phyloP scores from a whole-genome alignment of 148 eudicot species.

The Amaranthus cruentus region DNA sequence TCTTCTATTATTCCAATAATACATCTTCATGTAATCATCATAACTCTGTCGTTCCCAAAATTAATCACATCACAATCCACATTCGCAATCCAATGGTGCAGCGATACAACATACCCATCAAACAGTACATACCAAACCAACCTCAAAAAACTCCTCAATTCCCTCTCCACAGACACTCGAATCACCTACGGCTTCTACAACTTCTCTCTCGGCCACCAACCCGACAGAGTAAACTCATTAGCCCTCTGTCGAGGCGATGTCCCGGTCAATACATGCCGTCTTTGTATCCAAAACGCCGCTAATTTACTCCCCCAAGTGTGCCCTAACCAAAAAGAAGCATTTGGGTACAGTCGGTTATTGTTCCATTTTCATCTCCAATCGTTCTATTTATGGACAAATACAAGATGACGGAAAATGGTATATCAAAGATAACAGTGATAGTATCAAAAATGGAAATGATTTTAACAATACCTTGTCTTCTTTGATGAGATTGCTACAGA shows the following conservation, averaged over 20 bases:
- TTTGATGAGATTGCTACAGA: constrained; percentile 1
- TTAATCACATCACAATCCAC: constrained; percentile 8
- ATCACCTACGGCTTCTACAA: constrained; percentile 25
- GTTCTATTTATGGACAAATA: constrained; percentile 6
- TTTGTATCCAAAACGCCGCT: constrained; percentile 12
- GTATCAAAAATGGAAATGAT: background rate
- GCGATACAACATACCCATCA: constrained; percentile 7
- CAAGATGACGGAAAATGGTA: background rate
- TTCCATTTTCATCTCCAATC: constrained; percentile 7
- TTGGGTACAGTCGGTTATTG: constrained; percentile 24
- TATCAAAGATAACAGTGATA: background rate
- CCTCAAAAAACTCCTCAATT: constrained; percentile 13
- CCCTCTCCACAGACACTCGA: constrained; percentile 7
- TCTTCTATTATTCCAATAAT: background rate
- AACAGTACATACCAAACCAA: constrained; percentile 22
- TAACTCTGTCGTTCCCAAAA: background rate
- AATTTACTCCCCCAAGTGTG: background rate
- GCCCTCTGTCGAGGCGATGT: constrained; percentile 27
- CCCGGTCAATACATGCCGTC: constrained; percentile 15
- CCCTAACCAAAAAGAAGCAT: constrained; percentile 16
- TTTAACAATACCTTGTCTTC: constrained; percentile 10
- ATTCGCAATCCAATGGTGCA: background rate
- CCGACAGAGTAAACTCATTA: constrained; percentile 18
- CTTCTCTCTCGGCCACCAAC: constrained; percentile 13
- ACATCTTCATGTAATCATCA: background rate